Conservation (phyloP, 257 asterid genomes). For the Petunia axillaris region DNA sequence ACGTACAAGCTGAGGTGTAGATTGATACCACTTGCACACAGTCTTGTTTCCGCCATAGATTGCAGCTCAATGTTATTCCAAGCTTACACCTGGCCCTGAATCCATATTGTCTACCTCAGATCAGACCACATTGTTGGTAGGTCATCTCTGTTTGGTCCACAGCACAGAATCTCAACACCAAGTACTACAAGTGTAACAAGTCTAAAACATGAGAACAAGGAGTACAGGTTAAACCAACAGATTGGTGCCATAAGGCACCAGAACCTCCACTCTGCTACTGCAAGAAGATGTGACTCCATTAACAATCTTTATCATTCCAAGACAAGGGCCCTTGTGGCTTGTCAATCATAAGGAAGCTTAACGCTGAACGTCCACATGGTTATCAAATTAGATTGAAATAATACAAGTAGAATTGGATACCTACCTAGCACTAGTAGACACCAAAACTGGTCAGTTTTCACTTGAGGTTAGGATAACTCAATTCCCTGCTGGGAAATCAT, state of each 20-base stretch:
- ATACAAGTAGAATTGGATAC: not conserved
- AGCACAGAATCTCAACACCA: not conserved
- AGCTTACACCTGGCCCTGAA: not conserved
- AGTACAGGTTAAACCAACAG: not conserved
- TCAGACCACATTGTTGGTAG: not conserved
- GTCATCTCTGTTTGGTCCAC: not conserved
- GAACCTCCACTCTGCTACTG: slow-evolving; percentile 21
- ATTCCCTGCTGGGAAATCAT: not conserved
- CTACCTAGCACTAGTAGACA: not conserved
- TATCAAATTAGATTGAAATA: not conserved
- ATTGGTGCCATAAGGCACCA: not conserved
- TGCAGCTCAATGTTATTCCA: not conserved
- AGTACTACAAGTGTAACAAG: slow-evolving; percentile 11
- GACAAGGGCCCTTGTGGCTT: slow-evolving; percentile 23
- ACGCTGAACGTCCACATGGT: slow-evolving; percentile 7
- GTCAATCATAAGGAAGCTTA: slow-evolving; percentile 13
- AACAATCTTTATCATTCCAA: slow-evolving; percentile 16
- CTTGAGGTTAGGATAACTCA: not conserved
- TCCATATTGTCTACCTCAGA: not conserved
- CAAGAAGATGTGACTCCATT: not conserved
- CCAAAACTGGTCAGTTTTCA: not conserved
- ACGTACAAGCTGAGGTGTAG: not conserved
- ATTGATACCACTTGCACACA: not conserved
- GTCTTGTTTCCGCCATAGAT: not conserved
- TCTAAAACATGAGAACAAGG: slow-evolving; percentile 6